phyloP scores from a whole-genome alignment of 208 protist genomes.

The Leishmania amazonensis region DNA sequence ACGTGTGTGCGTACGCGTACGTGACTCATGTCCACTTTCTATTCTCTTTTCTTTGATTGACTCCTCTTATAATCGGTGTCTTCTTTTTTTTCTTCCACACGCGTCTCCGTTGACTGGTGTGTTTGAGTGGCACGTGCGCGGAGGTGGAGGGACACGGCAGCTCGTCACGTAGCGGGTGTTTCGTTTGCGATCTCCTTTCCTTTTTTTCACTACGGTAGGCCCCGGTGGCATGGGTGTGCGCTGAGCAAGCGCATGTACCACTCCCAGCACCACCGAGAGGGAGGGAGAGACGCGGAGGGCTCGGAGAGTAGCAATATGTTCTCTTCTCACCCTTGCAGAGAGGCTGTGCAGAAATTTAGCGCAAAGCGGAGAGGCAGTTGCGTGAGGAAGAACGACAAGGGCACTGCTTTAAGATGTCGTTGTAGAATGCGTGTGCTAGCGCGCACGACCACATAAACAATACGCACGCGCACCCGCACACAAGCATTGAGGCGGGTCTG shows the following conservation, averaged over 20 bases:
- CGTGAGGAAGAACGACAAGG: not conserved
- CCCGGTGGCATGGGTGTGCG: not conserved
- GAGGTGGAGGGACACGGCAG: not conserved
- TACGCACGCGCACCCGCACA: not conserved
- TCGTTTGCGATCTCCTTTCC: not conserved
- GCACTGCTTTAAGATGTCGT: not conserved
- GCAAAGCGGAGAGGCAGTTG: not conserved
- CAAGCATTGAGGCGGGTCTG: not conserved
- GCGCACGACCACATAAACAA: not conserved
- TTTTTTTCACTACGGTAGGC: not conserved
- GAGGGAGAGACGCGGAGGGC: not conserved
- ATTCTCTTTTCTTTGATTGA: not conserved
- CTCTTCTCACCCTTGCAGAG: not conserved
- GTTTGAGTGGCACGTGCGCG: not conserved
- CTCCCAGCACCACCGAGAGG: not conserved
- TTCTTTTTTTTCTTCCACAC: not conserved
- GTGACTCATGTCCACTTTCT: not conserved
- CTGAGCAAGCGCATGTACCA: not conserved
- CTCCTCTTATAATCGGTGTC: not conserved
- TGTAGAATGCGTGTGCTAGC: not conserved
- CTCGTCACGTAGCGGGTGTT: not conserved
- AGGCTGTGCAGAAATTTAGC: not conserved
- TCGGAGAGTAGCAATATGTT: not conserved
- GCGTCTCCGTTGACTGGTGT: not conserved
- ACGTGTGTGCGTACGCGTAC: not conserved